Evolutionary conservation across 768 basidiomycete genomes (phyloP), one percentile per base, ranked within the genome.

Genomic region (Lentinula guzmanii): DNA sequence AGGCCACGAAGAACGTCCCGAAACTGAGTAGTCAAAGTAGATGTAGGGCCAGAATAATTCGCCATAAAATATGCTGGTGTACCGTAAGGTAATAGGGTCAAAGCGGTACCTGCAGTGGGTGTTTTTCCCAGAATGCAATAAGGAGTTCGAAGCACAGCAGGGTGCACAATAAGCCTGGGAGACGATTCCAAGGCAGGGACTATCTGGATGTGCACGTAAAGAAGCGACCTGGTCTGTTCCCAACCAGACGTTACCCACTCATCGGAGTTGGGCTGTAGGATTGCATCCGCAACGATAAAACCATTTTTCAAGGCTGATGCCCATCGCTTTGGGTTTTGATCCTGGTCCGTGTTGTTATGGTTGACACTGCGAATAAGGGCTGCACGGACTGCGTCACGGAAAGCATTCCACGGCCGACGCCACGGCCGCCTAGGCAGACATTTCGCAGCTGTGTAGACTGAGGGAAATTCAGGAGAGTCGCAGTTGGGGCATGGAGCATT

Each of bases 51-150:
- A 15, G 76, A 76, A 67, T 91, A 93, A n/a, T 76, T 71, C n/a
- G 84, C 78, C 43, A 92, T 75, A 65, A 82, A 89, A 71, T 86
- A 89, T 2, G 90, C 90, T 2, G 91, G 89, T 4, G 82, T 84
- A 34, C 82, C 86, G 63, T 85, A 80, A 4, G 91, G 91, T 18
- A 92, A 77, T 3, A 93, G 76, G 9, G 77, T 79, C 55, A 93
- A 85, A 8, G 90, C 89, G 10, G 85, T 79, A 8, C 90, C 90
- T 9, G 83, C 70, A 31, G 79, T 70, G 16, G 84, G 69, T 21
- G 84, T 82, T 11, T 80, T 71, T 28, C 62, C 63, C 1, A 91
- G 73, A 8, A 85, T 81, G 50, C 86, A 72, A 66, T 84, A 84
- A 18, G 82, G 79, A 1, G 89, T 88, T 5, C 82, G 70, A 10